These are phyloP conservation scores for Alternaria brassicae DNA, from an alignment of 2,329 filamentous ascomycete species.

Conservation along the genomic window DNA sequence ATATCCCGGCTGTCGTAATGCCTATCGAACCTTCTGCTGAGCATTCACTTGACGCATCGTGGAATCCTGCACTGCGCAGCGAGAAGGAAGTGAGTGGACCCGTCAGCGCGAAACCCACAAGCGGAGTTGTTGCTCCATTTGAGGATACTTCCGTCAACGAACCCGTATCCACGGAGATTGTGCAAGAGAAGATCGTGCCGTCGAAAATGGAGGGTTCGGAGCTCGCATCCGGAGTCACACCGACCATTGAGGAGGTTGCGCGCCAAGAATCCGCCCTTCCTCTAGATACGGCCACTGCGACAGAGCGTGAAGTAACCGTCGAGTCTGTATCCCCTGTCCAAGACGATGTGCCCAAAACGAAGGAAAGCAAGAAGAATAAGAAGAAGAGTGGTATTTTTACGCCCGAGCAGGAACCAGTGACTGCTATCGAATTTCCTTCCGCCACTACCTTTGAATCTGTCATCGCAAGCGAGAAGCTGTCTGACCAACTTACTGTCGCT, in stretches of 20 bases:
- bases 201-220: neutral
- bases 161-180: neutral
- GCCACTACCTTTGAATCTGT: neutral
- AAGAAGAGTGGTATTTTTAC: conserved; percentile 23
- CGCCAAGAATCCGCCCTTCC: neutral
- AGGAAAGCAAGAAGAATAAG: conserved; percentile 35
- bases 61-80: neutral
- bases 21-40: conserved; percentile 14
- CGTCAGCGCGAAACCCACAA: neutral
- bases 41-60: conserved; percentile 2
- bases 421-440: conserved; percentile 1
- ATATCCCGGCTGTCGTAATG: conserved; percentile 14
- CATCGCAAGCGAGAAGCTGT: neutral
- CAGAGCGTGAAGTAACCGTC: neutral
- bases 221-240: neutral
- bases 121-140: neutral
- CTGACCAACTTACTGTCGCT: neutral
- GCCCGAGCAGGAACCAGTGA: conserved; percentile 8
- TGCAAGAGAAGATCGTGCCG: neutral
- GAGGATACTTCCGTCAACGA: neutral
- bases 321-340: neutral
- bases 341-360: conserved; percentile 26
- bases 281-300: neutral
- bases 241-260: neutral
- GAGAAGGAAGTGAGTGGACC: neutral